Conservation (phyloP, 2,329 filamentous ascomycete genomes). For the Neonectria sp. region DNA sequence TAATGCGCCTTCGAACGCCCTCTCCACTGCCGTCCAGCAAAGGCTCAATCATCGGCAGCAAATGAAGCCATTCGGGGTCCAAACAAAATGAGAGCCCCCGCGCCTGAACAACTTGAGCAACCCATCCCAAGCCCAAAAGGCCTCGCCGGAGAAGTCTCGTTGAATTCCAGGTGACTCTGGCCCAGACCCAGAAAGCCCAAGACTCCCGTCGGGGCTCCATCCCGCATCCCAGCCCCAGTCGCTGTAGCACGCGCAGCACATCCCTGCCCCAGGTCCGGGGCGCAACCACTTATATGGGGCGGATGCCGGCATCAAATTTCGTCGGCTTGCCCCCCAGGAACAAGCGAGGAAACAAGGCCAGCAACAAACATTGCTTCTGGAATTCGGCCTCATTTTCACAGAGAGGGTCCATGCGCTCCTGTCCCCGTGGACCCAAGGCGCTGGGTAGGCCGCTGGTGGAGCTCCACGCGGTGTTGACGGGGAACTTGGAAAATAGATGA, state of each 20-base stretch:
- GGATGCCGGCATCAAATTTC: conserved; percentile 27
- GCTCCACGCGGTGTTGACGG: not conserved
- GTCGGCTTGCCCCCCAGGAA: not conserved
- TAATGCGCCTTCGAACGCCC: not conserved
- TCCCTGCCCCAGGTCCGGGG: conserved; percentile 9
- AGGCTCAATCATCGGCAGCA: not conserved
- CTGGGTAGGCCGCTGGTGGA: not conserved
- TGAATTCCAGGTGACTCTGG: conserved; percentile 14
- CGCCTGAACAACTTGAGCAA: not conserved
- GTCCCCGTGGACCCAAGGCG: not conserved
- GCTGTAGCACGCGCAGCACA: conserved; percentile 9
- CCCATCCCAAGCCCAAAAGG: conserved; percentile 8
- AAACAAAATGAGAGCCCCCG: conserved; percentile 18
- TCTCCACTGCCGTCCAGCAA: not conserved
- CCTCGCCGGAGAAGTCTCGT: conserved; percentile 3
- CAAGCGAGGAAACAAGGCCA: conserved; percentile 23
- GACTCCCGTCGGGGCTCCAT: conserved; percentile 14
- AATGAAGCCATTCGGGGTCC: conserved; percentile 8
- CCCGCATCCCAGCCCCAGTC: conserved; percentile 11
- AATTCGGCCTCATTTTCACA: conserved; percentile 21
- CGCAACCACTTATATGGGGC: conserved; percentile 13
- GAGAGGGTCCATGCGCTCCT: not conserved
- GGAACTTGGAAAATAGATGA: not conserved
- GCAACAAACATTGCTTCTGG: conserved; percentile 27
- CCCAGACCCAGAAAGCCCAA: conserved; percentile 9